Percentiles rank a stretch among this genome's conserved stretches.
These are phyloP conservation scores for Lachnellula suecica DNA, from an alignment of 2,329 filamentous ascomycete genomes.

Conservation along the genomic window DNA sequence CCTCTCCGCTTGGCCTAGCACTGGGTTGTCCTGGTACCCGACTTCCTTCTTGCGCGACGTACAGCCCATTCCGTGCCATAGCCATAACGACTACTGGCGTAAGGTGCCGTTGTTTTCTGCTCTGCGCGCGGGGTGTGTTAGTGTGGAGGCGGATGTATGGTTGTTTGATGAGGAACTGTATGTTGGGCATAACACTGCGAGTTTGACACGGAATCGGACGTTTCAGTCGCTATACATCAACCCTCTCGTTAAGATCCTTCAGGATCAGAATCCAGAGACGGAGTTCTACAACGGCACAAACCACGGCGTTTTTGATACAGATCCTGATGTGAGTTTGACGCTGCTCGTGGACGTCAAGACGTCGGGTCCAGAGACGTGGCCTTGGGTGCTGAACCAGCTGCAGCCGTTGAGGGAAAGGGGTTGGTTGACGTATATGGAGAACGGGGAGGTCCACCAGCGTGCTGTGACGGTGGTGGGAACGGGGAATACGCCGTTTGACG, in stretches of 20 bases:
- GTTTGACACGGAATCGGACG: conserved; percentile 54
- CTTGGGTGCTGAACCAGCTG: conserved; percentile 52
- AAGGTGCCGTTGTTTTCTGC: conserved; percentile 62
- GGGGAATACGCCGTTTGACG: conserved; percentile 60
- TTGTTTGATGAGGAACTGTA: conserved; percentile 55
- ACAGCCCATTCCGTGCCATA: conserved; percentile 59
- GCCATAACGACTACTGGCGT: conserved; percentile 72
- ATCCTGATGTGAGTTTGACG: conserved; percentile 53
- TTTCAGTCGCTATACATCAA: conserved; percentile 63
- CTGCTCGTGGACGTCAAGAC: conserved; percentile 73
- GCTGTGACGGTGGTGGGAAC: conserved; percentile 70
- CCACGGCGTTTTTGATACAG: conserved; percentile 56
- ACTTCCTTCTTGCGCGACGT: conserved; percentile 53
- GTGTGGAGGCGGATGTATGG: conserved; percentile 72
- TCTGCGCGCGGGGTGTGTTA: conserved; percentile 56
- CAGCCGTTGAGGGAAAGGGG: conserved; percentile 56
- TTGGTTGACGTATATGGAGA: conserved; percentile 55
- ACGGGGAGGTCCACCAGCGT: conserved; percentile 48
- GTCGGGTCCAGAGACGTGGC: conserved; percentile 49
- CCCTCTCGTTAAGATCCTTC: conserved; percentile 59
- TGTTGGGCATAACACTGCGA: conserved; percentile 60
- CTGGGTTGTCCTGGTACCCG: conserved; percentile 44
- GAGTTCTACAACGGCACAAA: conserved; percentile 43
- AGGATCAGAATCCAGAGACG: conserved; percentile 48
- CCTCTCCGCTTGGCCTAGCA: conserved; percentile 37